Percentiles rank a stretch among this genome's conserved stretches.
These are phyloP conservation scores for Amanita subjunquillea DNA, from an alignment of 768 basidiomycete species.

Conservation along the genomic window DNA sequence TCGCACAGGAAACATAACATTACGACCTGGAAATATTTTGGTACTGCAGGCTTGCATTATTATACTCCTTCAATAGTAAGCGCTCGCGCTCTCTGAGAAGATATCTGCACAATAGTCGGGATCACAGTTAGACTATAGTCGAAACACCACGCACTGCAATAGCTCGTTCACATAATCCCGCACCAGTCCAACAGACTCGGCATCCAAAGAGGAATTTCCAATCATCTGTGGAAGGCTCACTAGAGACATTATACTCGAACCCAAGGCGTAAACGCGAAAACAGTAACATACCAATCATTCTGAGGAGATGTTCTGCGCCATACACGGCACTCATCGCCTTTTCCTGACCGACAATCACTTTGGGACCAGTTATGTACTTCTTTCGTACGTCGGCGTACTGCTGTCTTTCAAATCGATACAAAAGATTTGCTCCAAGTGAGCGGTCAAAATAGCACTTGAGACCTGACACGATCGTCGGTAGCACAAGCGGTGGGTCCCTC, in stretches of 20 bases:
- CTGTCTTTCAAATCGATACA: conserved; percentile 92
- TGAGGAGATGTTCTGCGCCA: conserved; percentile 86
- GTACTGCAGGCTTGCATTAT: conserved; percentile 65
- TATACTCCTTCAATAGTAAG: conserved; percentile 73
- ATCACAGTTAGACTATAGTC: background rate
- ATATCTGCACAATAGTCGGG: conserved; percentile 37
- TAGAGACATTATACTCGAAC: conserved; percentile 17
- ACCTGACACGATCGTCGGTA: conserved; percentile 78
- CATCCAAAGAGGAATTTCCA: conserved; percentile 80
- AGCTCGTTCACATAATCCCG: conserved; percentile 88
- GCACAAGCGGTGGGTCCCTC: conserved; percentile 57
- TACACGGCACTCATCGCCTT: conserved; percentile 87
- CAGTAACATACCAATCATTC: conserved; percentile 69
- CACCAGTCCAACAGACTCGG: conserved; percentile 73
- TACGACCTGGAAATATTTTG: conserved; percentile 75
- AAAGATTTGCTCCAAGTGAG: conserved; percentile 76
- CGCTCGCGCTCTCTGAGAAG: conserved; percentile 67
- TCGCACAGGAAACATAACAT: conserved; percentile 10
- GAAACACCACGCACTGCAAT: conserved; percentile 42
- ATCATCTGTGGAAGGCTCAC: conserved; percentile 92
- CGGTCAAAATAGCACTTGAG: conserved; percentile 91
- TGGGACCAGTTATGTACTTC: conserved; percentile 60
- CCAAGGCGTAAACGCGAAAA: conserved; percentile 2
- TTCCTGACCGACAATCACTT: conserved; percentile 57
- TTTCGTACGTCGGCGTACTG: conserved; percentile 81